Percentiles rank a stretch among this genome's conserved stretches.
Evolutionary conservation across 2,329 filamentous ascomycete genomes (phyloP).

Genomic region (Xylariaceae sp.): DNA sequence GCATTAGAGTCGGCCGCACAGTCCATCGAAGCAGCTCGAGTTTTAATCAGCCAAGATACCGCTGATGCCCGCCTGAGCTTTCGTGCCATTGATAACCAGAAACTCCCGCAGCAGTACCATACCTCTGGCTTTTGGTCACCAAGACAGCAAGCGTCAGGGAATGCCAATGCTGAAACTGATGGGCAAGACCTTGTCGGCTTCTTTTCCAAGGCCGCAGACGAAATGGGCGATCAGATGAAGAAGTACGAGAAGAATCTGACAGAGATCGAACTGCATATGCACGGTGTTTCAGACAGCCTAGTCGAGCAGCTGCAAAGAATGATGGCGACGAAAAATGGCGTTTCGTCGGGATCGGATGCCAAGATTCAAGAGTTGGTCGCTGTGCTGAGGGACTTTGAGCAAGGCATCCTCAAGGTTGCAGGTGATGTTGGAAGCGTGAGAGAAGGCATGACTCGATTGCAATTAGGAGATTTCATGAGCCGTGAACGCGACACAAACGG

Average conservation of each 20-base stretch:
- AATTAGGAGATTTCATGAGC: conserved; percentile 55
- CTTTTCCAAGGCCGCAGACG: conserved; percentile 67
- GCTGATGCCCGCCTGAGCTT: conserved; percentile 52
- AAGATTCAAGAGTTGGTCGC: conserved; percentile 58
- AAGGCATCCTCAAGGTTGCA: conserved; percentile 67
- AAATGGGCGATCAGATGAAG: conserved; percentile 63
- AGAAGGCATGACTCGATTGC: conserved; percentile 65
- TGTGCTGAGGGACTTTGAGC: conserved; percentile 69
- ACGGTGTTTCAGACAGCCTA: conserved; percentile 65
- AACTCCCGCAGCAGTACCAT: conserved; percentile 57
- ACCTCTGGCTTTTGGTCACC: conserved; percentile 51
- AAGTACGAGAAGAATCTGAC: conserved; percentile 63
- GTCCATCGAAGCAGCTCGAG: conserved; percentile 50
- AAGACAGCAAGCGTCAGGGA: conserved; percentile 47
- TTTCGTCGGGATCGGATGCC: conserved; percentile 50
- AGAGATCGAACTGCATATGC: conserved; percentile 70
- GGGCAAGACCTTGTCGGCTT: conserved; percentile 67
- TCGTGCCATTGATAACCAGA: conserved; percentile 54
- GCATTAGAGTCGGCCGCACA: conserved; percentile 49
- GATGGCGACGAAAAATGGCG: conserved; percentile 48
- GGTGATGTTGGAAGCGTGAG: conserved; percentile 63
- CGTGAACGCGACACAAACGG: conserved; percentile 37
- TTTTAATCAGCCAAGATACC: conserved; percentile 49
- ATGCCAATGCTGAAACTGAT: conserved; percentile 52
- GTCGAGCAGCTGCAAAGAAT: conserved; percentile 64